phyloP scores from a whole-genome alignment of 768 basidiomycete species.

The Nidula microcarpa region DNA sequence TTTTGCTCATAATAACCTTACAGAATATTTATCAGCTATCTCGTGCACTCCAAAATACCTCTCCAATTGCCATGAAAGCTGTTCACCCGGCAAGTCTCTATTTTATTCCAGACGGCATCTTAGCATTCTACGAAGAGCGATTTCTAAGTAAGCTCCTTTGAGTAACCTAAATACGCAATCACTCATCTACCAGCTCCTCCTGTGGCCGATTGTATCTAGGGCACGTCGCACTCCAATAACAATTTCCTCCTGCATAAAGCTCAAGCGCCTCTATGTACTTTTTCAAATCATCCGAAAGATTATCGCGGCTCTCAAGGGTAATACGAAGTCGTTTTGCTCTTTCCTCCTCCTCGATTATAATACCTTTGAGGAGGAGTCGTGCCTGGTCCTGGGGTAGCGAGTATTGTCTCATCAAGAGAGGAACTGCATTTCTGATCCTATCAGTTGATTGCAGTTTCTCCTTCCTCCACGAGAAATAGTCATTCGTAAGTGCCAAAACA shows the following conservation, averaged over 20 bases:
- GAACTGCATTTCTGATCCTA: constrained; percentile 14
- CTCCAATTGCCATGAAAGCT: too few relatives aligned
- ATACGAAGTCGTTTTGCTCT: constrained; percentile 9
- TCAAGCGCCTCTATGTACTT: constrained; percentile 16
- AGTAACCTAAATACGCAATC: too few relatives aligned
- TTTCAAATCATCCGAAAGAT: constrained; percentile 5
- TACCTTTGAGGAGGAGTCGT: constrained; percentile 11
- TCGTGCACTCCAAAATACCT: too few relatives aligned
- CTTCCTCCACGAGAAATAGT: constrained; percentile 22
- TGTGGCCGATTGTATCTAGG: constrained; percentile 15
- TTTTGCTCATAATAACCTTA: too few relatives aligned
- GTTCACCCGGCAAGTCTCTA: too few relatives aligned
- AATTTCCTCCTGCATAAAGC: constrained; percentile 14
- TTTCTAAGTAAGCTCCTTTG: too few relatives aligned
- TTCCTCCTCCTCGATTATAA: constrained; percentile 16
- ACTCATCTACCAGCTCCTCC: neutral
- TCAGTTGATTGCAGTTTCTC: constrained; percentile 15
- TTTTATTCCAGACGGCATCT: too few relatives aligned
- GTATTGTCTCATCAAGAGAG: constrained; percentile 17
- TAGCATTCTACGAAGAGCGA: too few relatives aligned
- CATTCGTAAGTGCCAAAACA: constrained; percentile 16
- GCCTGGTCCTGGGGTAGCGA: constrained; percentile 8
- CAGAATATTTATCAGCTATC: too few relatives aligned
- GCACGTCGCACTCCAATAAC: constrained; percentile 20
- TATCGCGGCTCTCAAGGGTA: constrained; percentile 4